These are phyloP conservation scores for Handroanthus guayacan DNA, from an alignment of 257 asterid genomes.

Conservation along the genomic window DNA sequence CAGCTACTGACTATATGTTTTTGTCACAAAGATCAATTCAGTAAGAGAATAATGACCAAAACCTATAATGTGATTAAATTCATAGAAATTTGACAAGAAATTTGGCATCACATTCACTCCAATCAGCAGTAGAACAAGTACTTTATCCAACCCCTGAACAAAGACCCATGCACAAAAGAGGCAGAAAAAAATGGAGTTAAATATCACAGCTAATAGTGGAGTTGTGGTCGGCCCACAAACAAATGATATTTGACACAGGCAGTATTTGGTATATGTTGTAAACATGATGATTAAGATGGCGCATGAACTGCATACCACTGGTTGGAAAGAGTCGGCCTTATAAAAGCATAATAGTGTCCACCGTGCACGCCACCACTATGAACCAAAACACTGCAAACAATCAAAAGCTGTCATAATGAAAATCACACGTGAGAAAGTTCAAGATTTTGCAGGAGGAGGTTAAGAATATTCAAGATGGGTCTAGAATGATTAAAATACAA, in stretches of 20 bases:
- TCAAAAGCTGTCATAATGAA: conserved; percentile 11
- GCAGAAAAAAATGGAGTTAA: conserved; percentile 10
- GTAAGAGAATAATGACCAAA: conserved; percentile 15
- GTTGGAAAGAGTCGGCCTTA: conserved; percentile 54
- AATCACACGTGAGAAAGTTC: conserved; percentile 11
- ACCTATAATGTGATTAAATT: neutral
- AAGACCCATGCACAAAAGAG: neutral
- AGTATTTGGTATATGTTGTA: neutral
- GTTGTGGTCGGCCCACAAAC: conserved; percentile 32
- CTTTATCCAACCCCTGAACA: conserved; percentile 15
- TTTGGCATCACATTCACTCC: conserved; percentile 15
- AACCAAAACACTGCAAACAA: conserved; percentile 58
- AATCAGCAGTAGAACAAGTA: conserved; percentile 15
- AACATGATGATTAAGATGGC: conserved; percentile 28
- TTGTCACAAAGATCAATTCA: conserved; percentile 14
- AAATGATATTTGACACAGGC: neutral
- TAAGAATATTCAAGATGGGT: conserved; percentile 25
- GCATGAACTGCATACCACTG: conserved; percentile 50
- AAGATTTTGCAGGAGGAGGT: conserved; percentile 18
- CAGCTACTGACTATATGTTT: conserved; percentile 13
- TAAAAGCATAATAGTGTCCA: conserved; percentile 59
- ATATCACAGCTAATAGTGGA: conserved; percentile 22
- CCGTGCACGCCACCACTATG: conserved; percentile 67
- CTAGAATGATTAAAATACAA: conserved; percentile 24
- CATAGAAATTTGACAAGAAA: conserved; percentile 22